Conservation (phyloP, 2,329 filamentous ascomycete species). For the Trichoderma harzianum region DNA sequence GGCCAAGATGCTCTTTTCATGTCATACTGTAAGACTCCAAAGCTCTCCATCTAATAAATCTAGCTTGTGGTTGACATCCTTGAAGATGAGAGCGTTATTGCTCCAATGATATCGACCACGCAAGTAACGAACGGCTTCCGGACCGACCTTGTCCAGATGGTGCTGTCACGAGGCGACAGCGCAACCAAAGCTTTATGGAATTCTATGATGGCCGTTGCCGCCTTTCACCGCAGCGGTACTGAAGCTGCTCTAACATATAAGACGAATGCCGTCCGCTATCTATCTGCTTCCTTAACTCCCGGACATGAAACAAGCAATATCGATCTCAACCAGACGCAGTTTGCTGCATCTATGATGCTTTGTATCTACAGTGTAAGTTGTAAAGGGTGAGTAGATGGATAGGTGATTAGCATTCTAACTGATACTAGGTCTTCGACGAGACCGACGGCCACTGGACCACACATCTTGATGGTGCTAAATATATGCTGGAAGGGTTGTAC, state of each 20-base stretch:
- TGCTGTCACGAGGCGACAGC: slow-evolving; percentile 33
- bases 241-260: slow-evolving; percentile 43
- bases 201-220: slow-evolving; percentile 44
- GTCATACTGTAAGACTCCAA: slow-evolving; percentile 23
- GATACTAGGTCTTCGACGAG: slow-evolving; percentile 44
- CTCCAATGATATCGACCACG: slow-evolving; percentile 46
- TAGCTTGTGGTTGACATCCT: neutral
- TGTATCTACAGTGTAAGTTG: slow-evolving; percentile 45
- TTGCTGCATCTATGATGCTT: slow-evolving; percentile 49
- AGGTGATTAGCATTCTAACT: neutral
- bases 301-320: slow-evolving; percentile 26
- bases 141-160: slow-evolving; percentile 44
- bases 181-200: slow-evolving; percentile 40
- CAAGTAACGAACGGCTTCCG: slow-evolving; percentile 46
- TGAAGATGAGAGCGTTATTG: slow-evolving; percentile 38
- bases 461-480: slow-evolving; percentile 43
- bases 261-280: slow-evolving; percentile 37
- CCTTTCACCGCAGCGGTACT: slow-evolving; percentile 40
- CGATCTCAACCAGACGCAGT: slow-evolving; percentile 34
- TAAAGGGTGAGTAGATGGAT: neutral
- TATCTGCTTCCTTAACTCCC: slow-evolving; percentile 36
- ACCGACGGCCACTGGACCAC: slow-evolving; percentile 44
- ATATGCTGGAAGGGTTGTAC: slow-evolving; percentile 31
- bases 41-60: neutral
- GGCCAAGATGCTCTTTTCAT: slow-evolving; percentile 22